Conservation (phyloP, 106 monocot species). For the Dendrobium huoshanense region DNA sequence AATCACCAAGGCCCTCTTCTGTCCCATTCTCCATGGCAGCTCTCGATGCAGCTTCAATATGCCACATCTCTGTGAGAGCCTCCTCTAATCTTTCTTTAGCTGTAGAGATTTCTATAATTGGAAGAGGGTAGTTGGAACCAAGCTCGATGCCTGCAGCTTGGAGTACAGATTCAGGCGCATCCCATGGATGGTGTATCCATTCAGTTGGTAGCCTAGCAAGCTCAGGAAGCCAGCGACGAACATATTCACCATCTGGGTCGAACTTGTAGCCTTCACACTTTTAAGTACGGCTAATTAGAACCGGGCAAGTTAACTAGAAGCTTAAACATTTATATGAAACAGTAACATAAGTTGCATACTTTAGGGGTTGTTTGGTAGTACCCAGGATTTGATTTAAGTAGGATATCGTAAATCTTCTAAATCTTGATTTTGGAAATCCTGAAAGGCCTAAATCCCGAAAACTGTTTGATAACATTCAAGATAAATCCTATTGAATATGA, state of each 20-base stretch:
- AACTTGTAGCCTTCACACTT: constrained; percentile 97
- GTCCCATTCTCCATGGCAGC: constrained; percentile 70
- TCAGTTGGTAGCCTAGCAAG: constrained; percentile 85
- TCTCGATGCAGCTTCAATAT: constrained; percentile 72
- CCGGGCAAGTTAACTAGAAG: not conserved
- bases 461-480: too few relatives aligned
- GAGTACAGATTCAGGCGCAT: constrained; percentile 73
- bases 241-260: constrained; percentile 93
- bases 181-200: constrained; percentile 98
- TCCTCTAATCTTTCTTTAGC: constrained; percentile 66
- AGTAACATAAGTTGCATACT: not conserved
- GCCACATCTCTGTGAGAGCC: constrained; percentile 83
- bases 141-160: constrained; percentile 90
- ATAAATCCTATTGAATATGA: too few relatives aligned
- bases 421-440: too few relatives aligned
- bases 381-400: too few relatives aligned
- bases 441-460: too few relatives aligned
- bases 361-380: not conserved
- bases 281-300: not conserved
- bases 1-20: constrained; percentile 95
- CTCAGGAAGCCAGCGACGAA: constrained; percentile 89
- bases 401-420: too few relatives aligned
- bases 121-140: constrained; percentile 90
- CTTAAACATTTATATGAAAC: not conserved
- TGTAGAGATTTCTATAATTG: constrained; percentile 63